Evolutionary conservation across 257 asterid genomes (phyloP).

Genomic region (Capsicum rhomboideum): DNA sequence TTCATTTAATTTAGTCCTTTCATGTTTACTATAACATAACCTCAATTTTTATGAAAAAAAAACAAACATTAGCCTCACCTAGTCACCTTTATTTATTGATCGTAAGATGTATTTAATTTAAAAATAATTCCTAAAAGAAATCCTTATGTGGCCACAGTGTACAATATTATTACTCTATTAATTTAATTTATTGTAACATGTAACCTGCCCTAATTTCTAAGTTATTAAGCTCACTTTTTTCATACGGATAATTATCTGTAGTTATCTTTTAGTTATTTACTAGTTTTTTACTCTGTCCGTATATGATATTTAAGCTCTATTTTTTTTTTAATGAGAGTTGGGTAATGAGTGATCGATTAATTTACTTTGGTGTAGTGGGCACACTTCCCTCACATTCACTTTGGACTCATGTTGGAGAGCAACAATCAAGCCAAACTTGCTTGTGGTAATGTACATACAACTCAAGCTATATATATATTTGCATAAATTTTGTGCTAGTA

Average conservation of each 20-base stretch:
- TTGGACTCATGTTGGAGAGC: slow-evolving; percentile 82
- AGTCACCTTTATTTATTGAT: too few species aligned
- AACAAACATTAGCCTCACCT: too few species aligned
- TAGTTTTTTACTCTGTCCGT: not conserved
- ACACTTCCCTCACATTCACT: slow-evolving; percentile 91
- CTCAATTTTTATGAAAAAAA: too few species aligned
- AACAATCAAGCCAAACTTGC: slow-evolving; percentile 42
- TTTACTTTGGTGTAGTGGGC: slow-evolving; percentile 55
- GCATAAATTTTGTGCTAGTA: not conserved
- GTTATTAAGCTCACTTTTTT: not conserved
- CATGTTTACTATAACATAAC: too few species aligned
- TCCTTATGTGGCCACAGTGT: too few species aligned
- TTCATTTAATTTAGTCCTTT: too few species aligned
- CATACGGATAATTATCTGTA: not conserved
- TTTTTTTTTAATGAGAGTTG: not conserved
- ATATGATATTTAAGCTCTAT: not conserved
- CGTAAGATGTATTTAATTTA: too few species aligned
- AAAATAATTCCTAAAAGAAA: too few species aligned
- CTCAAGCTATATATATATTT: not conserved
- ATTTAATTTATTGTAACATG: not conserved
- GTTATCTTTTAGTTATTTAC: not conserved
- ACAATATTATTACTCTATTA: not conserved
- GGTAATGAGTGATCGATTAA: not conserved
- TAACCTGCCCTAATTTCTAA: not conserved
- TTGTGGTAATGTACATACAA: slow-evolving; percentile 19